Percentiles rank a stretch among this genome's conserved stretches.
phyloP scores from a whole-genome alignment of 257 asterid genomes.

The Nicotiana sylvestris region DNA sequence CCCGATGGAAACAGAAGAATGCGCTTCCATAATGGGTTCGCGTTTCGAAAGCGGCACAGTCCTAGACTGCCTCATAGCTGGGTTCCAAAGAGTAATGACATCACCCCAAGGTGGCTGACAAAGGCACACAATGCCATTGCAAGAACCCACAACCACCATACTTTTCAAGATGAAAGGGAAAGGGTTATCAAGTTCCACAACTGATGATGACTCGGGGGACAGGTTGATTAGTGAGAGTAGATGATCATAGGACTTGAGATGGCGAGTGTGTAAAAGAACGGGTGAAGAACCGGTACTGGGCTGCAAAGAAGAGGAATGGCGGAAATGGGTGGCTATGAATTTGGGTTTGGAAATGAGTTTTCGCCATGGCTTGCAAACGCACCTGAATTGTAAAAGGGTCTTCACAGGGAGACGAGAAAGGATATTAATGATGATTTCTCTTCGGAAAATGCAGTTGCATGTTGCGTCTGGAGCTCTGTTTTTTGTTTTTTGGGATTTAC shows the following conservation, averaged over 20 bases:
- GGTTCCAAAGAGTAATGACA: background rate
- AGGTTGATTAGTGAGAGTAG: background rate
- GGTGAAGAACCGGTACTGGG: background rate
- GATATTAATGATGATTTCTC: background rate
- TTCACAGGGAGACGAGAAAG: background rate
- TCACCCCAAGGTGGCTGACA: slow-evolving; percentile 9
- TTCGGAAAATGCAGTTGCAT: background rate
- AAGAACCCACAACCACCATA: background rate
- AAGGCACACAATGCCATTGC: background rate
- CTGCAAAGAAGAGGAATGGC: background rate
- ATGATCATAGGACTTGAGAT: background rate
- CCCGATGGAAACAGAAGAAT: background rate
- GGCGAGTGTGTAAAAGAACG: background rate
- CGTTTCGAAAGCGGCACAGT: background rate
- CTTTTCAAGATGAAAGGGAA: background rate
- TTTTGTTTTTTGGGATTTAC: background rate
- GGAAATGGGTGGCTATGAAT: background rate
- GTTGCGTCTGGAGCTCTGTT: background rate
- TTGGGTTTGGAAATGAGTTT: background rate
- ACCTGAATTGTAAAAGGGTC: slow-evolving; percentile 11
- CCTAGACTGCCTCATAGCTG: background rate
- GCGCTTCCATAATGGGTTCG: background rate
- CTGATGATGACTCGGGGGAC: background rate
- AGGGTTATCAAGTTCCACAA: background rate
- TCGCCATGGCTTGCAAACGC: slow-evolving; percentile 9